phyloP scores from a whole-genome alignment of 805 yeast species.

The Starmera amethionina region DNA sequence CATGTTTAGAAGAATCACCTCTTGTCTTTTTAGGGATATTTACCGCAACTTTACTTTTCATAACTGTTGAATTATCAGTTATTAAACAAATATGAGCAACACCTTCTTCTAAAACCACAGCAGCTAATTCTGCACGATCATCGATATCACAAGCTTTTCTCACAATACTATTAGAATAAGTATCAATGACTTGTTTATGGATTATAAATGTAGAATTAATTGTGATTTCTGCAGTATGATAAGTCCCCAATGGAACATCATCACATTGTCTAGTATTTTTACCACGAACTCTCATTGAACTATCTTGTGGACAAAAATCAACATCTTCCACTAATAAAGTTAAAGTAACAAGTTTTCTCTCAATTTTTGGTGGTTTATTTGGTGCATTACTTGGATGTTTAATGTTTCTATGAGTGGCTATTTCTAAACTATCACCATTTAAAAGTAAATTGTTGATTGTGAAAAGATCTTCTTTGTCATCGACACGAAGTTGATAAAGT shows the following conservation, averaged over 20 bases:
- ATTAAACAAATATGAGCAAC: slow-evolving; percentile 86
- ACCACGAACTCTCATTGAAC: slow-evolving; percentile 73
- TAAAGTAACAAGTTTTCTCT: slow-evolving; percentile 52
- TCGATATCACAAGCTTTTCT: slow-evolving; percentile 67
- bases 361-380: slow-evolving; percentile 22
- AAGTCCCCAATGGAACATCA: slow-evolving; percentile 77
- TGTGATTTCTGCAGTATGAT: slow-evolving; percentile 78
- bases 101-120: slow-evolving; percentile 89
- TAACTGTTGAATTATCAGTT: slow-evolving; percentile 80
- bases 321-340: slow-evolving; percentile 53
- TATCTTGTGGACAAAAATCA: slow-evolving; percentile 74
- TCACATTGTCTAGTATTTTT: slow-evolving; percentile 54
- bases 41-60: slow-evolving; percentile 72
- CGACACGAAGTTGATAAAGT: slow-evolving; percentile 56
- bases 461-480: slow-evolving; percentile 91
- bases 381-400: slow-evolving; percentile 24
- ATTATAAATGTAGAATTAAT: slow-evolving; percentile 60
- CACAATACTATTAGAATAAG: slow-evolving; percentile 51
- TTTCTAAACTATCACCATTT: slow-evolving; percentile 62
- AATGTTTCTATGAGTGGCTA: slow-evolving; percentile 61
- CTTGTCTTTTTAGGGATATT: slow-evolving; percentile 81
- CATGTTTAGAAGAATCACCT: slow-evolving; percentile 70
- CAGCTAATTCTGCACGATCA: slow-evolving; percentile 84
- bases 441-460: slow-evolving; percentile 72
- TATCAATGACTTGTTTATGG: slow-evolving; percentile 74